A percentile compares a stretch with the other conserved stretches of the same genome.
These are phyloP conservation scores for Ceratobasidium papillatum DNA, from an alignment of 1,284 basidiomycete genomes.

Conservation along the genomic window DNA sequence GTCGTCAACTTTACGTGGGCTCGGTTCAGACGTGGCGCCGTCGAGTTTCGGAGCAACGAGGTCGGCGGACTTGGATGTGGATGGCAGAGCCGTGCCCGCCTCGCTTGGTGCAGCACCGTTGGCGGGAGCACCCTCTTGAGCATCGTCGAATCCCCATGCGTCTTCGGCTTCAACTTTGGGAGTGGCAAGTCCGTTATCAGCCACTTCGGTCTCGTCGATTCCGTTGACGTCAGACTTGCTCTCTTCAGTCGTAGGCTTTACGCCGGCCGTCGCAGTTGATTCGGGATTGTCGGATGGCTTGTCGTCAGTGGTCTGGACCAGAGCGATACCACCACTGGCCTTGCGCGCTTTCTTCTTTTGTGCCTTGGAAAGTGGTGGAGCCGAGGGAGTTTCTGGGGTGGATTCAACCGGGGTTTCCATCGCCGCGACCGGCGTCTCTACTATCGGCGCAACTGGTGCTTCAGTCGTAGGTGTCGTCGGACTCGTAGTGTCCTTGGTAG, in stretches of 20 bases:
- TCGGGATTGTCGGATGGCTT: constrained; percentile 11
- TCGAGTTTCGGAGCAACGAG: not conserved
- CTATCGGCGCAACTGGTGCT: not conserved
- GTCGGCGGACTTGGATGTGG: not conserved
- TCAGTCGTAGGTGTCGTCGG: constrained; percentile 6
- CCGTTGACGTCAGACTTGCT: not conserved
- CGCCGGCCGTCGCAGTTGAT: not conserved
- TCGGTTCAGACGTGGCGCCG: not conserved
- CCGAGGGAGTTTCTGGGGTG: not conserved
- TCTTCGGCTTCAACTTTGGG: constrained; percentile 3
- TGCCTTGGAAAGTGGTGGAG: constrained; percentile 3
- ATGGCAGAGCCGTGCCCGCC: not conserved
- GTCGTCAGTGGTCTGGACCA: constrained; percentile 1
- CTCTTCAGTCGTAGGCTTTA: not conserved
- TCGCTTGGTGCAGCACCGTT: constrained; percentile 4
- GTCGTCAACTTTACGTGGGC: not conserved
- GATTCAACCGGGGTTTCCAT: not conserved
- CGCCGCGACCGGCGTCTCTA: not conserved
- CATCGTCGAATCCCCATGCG: constrained; percentile 25
- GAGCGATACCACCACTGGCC: not conserved
- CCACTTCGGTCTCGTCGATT: not conserved
- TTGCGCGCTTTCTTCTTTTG: constrained; percentile 33
- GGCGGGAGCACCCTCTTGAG: not conserved
- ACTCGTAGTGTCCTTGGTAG: not conserved
- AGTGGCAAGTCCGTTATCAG: not conserved